Evolutionary conservation across 495 filamentous ascomycete species (phyloP).

Genomic region (Aspergillus nidulans): DNA sequence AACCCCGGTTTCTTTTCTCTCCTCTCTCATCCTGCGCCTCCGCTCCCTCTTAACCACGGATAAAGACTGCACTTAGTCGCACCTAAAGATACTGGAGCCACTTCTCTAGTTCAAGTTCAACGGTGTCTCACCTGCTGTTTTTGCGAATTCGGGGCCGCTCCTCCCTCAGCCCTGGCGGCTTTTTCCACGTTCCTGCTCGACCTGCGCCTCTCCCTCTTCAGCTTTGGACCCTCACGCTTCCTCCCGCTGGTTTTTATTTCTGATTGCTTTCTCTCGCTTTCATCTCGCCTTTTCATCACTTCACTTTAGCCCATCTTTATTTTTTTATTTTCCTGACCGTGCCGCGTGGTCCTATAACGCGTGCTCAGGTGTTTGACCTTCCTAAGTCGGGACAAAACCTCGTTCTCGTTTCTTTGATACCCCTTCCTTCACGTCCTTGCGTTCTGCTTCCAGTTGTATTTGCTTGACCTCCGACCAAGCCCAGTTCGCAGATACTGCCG

Average conservation of each 20-base stretch:
- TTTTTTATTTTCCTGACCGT: conserved; percentile 3
- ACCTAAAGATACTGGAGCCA: conserved; percentile 6
- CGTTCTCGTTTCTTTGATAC: conserved; percentile 24
- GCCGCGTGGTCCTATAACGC: conserved; percentile 11
- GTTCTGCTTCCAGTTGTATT: conserved; percentile 8
- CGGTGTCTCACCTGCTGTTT: conserved; percentile 8
- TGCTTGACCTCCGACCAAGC: conserved; percentile 12
- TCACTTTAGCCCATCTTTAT: conserved; percentile 10
- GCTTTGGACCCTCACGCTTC: conserved; percentile 4
- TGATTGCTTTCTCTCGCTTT: conserved; percentile 7
- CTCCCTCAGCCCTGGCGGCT: conserved; percentile 33
- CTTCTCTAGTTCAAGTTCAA: not conserved
- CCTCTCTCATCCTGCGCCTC: not conserved
- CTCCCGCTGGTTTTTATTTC: conserved; percentile 8
- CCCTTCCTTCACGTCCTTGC: conserved; percentile 20
- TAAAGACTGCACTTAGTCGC: not conserved
- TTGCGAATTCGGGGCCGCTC: conserved; percentile 16
- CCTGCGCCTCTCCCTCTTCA: conserved; percentile 15
- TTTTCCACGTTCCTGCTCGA: conserved; percentile 28
- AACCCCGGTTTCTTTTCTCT: conserved; percentile 1
- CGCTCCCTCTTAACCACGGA: not conserved
- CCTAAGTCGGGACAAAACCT: conserved; percentile 4
- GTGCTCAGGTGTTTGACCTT: conserved; percentile 12
- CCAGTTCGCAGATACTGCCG: conserved; percentile 10
- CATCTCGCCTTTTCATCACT: conserved; percentile 6